Evolutionary conservation across 176 grass and related monocot genomes (phyloP).

Genomic region (Cenchrus americanus): DNA sequence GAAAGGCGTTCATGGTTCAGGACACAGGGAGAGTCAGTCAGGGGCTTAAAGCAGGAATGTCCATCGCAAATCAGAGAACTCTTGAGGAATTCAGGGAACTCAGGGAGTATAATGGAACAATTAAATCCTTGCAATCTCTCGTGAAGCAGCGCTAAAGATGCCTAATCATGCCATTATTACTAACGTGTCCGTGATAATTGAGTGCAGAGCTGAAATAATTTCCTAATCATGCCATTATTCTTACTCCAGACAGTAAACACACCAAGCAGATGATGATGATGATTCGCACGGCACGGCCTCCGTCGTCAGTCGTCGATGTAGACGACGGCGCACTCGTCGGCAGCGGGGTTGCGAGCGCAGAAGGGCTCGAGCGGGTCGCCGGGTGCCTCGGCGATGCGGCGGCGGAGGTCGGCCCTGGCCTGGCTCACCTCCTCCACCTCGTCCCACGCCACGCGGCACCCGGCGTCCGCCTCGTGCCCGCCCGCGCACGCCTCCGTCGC

Average conservation of each 20-base stretch:
- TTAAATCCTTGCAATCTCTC: background rate
- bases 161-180: no score
- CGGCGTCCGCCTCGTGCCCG: background rate
- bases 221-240: background rate
- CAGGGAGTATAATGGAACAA: background rate
- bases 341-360: constrained; percentile 58
- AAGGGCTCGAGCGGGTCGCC: constrained; percentile 74
- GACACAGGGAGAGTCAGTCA: no score
- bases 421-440: constrained; percentile 85
- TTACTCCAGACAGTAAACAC: background rate
- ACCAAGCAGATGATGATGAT: background rate
- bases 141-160: background rate
- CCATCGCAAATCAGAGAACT: background rate
- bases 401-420: constrained; percentile 70
- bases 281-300: background rate
- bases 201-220: background rate
- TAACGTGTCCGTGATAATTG: background rate
- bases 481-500: constrained; percentile 63
- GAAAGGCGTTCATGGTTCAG: no score
- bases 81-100: no score
- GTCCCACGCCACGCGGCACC: constrained; percentile 78
- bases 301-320: constrained; percentile 48
- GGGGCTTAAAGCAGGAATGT: background rate
- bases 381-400: constrained; percentile 48
- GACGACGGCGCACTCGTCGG: constrained; percentile 58